These are phyloP conservation scores for Pleurotus tuoliensis DNA, from an alignment of 768 basidiomycete genomes.

Conservation along the genomic window DNA sequence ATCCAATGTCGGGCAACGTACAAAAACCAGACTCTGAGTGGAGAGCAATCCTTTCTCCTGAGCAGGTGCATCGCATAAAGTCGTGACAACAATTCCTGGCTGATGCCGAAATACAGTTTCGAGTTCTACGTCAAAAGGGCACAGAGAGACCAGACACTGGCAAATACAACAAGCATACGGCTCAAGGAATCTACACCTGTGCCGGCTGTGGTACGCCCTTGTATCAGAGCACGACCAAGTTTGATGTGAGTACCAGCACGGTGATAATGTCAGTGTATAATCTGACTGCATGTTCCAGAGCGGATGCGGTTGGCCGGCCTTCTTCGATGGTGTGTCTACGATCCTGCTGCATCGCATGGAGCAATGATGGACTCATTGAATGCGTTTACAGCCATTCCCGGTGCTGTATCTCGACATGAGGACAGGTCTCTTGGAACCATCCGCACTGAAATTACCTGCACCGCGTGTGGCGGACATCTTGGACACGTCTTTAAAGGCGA, in stretches of 20 bases:
- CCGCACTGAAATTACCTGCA: conserved; percentile 84
- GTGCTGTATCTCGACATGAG: conserved; percentile 77
- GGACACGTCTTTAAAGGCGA: conserved; percentile 97
- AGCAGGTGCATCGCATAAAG: conserved; percentile 61
- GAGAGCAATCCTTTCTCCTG: conserved; percentile 72
- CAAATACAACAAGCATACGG: conserved; percentile 69
- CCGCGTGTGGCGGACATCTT: conserved; percentile 89
- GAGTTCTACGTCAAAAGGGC: conserved; percentile 80
- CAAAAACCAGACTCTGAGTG: conserved; percentile 75
- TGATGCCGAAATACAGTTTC: conserved; percentile 55
- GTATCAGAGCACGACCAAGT: conserved; percentile 89
- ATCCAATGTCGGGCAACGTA: conserved; percentile 32
- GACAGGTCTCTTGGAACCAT: conserved; percentile 64
- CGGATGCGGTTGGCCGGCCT: conserved; percentile 97
- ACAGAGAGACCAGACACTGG: conserved; percentile 79
- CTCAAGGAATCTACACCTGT: conserved; percentile 70
- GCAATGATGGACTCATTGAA: not conserved
- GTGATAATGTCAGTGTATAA: too few species aligned
- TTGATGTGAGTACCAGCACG: conserved; percentile 42
- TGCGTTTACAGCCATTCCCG: conserved; percentile 69
- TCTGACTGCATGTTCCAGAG: conserved; percentile 36
- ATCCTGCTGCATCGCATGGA: not conserved
- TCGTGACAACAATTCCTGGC: not conserved
- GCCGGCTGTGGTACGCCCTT: conserved; percentile 79
- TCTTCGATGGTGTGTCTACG: conserved; percentile 71